Conservation (phyloP, 495 filamentous ascomycete genomes). For the Lophium mytilinum region DNA sequence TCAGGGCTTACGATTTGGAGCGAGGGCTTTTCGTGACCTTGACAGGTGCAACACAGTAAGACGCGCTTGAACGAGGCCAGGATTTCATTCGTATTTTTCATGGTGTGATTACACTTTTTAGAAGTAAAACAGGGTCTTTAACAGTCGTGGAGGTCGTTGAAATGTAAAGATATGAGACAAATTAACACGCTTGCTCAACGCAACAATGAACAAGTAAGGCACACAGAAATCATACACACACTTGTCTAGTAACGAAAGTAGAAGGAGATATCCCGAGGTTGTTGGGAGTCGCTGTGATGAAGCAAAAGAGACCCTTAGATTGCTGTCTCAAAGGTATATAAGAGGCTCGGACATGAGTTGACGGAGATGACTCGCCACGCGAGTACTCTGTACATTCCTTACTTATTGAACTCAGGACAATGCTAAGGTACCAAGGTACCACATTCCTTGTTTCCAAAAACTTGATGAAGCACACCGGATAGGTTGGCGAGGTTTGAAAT, state of each 20-base stretch:
- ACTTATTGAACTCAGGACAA: constrained; percentile 9
- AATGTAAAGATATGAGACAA: background rate
- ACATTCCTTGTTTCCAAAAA: constrained; percentile 11
- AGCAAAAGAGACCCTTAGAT: background rate
- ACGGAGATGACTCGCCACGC: constrained; percentile 17
- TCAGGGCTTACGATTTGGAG: constrained; percentile 15
- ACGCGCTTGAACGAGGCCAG: background rate
- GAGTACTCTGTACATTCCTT: constrained; percentile 20
- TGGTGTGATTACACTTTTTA: background rate
- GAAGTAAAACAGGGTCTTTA: background rate
- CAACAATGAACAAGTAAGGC: background rate
- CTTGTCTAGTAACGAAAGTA: background rate
- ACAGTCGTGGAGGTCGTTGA: background rate
- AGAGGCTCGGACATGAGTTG: constrained; percentile 5
- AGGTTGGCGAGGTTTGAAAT: background rate
- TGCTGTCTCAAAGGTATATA: constrained; percentile 3
- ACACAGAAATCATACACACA: background rate
- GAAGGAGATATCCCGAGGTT: background rate
- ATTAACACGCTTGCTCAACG: background rate
- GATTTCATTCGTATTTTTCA: background rate
- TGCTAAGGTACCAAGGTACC: constrained; percentile 1
- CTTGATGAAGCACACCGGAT: background rate
- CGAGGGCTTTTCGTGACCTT: constrained; percentile 2
- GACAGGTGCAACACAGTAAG: constrained; percentile 6
- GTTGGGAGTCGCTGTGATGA: background rate